Conservation (phyloP, 345 rosid genomes). For the Adansonia digitata region DNA sequence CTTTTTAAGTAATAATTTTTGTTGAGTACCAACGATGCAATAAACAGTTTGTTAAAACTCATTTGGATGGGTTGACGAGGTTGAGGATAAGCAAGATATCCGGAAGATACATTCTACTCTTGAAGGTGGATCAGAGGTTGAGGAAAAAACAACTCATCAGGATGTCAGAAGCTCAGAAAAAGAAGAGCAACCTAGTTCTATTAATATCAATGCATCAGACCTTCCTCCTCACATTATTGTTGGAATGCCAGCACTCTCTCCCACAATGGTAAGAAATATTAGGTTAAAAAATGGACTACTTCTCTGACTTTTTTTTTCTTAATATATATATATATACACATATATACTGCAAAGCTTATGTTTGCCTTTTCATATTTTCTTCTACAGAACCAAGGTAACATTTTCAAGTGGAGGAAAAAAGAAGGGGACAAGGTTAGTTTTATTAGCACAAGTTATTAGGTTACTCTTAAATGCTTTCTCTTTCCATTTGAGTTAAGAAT, state of each 20-base stretch:
- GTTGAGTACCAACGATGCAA: constrained; percentile 1
- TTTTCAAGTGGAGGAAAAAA: constrained; percentile 78
- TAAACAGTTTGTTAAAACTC: constrained; percentile 11
- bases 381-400: constrained; percentile 83
- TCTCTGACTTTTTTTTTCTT: constrained; percentile 10
- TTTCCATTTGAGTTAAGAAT: neutral
- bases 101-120: constrained; percentile 47
- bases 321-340: no score
- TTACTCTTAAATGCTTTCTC: constrained; percentile 1
- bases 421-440: constrained; percentile 93
- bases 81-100: constrained; percentile 83
- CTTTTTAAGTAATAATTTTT: neutral
- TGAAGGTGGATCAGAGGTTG: constrained; percentile 41
- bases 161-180: constrained; percentile 32
- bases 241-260: constrained; percentile 97
- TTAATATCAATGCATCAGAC: constrained; percentile 35
- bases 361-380: constrained; percentile 22
- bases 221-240: constrained; percentile 85
- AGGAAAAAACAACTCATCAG: constrained; percentile 39
- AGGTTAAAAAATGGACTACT: constrained; percentile 17
- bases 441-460: constrained; percentile 12
- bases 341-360: constrained; percentile 11
- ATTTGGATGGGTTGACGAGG: constrained; percentile 47
- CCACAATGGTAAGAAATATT: constrained; percentile 72
- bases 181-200: constrained; percentile 37